Percentiles rank a stretch among this genome's conserved stretches.
These are phyloP conservation scores for Blumeriella jaapii DNA, from an alignment of 2,329 filamentous ascomycete species.

Conservation along the genomic window DNA sequence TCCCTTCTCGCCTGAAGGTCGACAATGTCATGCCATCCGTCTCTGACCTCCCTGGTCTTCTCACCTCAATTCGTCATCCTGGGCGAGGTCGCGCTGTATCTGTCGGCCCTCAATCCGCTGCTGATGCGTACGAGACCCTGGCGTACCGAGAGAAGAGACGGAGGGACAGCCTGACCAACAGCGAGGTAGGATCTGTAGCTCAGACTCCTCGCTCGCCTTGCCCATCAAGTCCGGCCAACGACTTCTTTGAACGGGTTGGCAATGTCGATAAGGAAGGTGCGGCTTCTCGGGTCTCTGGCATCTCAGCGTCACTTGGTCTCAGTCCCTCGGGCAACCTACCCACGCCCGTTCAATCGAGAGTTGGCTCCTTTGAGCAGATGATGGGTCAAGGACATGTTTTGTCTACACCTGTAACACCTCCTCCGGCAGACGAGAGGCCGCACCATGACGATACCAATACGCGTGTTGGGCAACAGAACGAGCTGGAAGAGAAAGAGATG, in stretches of 20 bases:
- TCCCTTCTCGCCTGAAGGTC: slow-evolving; percentile 60
- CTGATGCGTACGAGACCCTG: slow-evolving; percentile 90
- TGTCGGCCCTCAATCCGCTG: slow-evolving; percentile 87
- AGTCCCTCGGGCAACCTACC: slow-evolving; percentile 32
- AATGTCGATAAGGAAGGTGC: slow-evolving; percentile 17
- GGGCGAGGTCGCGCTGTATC: slow-evolving; percentile 71
- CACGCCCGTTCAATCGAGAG: slow-evolving; percentile 33
- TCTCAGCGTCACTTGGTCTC: slow-evolving; percentile 32
- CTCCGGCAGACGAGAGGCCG: slow-evolving; percentile 22
- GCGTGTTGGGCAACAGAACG: slow-evolving; percentile 36
- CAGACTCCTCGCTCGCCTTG: slow-evolving; percentile 11
- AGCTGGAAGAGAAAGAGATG: slow-evolving; percentile 59
- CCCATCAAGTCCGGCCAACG: slow-evolving; percentile 6
- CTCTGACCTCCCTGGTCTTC: slow-evolving; percentile 73
- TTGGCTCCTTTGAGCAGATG: slow-evolving; percentile 59
- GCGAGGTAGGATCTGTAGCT: slow-evolving; percentile 8
- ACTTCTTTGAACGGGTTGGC: slow-evolving; percentile 7
- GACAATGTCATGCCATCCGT: slow-evolving; percentile 86
- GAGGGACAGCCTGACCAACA: slow-evolving; percentile 39
- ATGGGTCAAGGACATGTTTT: slow-evolving; percentile 54
- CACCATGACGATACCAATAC: slow-evolving; percentile 28
- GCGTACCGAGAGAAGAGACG: slow-evolving; percentile 72
- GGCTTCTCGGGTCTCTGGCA: slow-evolving; percentile 29
- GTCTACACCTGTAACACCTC: slow-evolving; percentile 25
- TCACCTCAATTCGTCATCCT: slow-evolving; percentile 72